Percentiles rank a stretch among this genome's conserved stretches.
These are phyloP conservation scores for Bullera alba DNA, from an alignment of 768 basidiomycete genomes.

Conservation along the genomic window DNA sequence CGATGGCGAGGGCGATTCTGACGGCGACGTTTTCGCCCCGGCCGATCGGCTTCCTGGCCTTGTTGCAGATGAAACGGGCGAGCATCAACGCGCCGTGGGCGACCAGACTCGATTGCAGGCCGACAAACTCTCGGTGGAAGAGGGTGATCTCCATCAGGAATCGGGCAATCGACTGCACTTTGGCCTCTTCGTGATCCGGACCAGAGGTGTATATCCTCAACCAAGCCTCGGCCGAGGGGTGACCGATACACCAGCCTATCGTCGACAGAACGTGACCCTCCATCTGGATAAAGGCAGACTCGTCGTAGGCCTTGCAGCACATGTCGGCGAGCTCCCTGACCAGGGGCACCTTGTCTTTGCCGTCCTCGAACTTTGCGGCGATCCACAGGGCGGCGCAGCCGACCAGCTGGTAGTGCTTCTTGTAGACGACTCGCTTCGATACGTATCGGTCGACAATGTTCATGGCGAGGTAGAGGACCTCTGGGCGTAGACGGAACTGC, in stretches of 20 bases:
- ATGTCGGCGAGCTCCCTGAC: conserved; percentile 90
- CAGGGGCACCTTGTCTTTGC: conserved; percentile 94
- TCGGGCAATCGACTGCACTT: conserved; percentile 89
- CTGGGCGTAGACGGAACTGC: conserved; percentile 92
- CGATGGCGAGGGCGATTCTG: conserved; percentile 77
- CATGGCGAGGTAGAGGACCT: conserved; percentile 95
- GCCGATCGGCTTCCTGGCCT: conserved; percentile 58
- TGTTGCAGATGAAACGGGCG: conserved; percentile 78
- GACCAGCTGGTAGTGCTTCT: conserved; percentile 98
- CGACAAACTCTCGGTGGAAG: conserved; percentile 92
- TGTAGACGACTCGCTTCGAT: conserved; percentile 94
- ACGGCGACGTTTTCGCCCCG: conserved; percentile 44
- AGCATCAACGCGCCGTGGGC: conserved; percentile 84
- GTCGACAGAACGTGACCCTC: conserved; percentile 94
- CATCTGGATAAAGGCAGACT: conserved; percentile 98
- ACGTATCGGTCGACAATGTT: conserved; percentile 99
- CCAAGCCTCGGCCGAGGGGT: conserved; percentile 98
- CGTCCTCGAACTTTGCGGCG: conserved; percentile 97
- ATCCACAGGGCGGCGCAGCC: conserved; percentile 99
- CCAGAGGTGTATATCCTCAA: conserved; percentile 56
- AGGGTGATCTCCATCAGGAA: conserved; percentile 99
- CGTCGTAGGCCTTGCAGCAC: conserved; percentile 94
- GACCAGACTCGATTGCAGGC: conserved; percentile 74
- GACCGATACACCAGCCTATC: conserved; percentile 92
- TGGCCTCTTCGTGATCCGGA: conserved; percentile 66